phyloP scores from a whole-genome alignment of 2,329 filamentous ascomycete genomes.

The Fusarium lyarnte region DNA sequence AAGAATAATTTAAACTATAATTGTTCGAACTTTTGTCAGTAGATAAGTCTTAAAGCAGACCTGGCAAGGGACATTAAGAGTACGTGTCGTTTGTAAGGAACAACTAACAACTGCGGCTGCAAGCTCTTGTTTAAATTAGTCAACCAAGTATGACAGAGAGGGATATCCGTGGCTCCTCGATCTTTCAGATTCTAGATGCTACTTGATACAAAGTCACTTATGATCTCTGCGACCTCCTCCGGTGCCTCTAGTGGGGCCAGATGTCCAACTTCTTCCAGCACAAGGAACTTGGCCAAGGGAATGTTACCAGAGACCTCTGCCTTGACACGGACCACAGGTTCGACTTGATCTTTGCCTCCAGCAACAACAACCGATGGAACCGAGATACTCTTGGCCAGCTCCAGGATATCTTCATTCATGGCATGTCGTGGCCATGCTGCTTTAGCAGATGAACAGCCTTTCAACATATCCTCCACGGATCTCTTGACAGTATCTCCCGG shows the following conservation, averaged over 20 bases:
- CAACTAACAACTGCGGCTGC: too few relatives aligned
- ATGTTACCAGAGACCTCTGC: background rate
- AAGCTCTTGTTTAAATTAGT: too few relatives aligned
- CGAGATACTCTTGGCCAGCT: background rate
- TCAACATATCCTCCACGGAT: background rate
- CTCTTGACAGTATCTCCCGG: background rate
- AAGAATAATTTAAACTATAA: too few relatives aligned
- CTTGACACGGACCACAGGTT: background rate
- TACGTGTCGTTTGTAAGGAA: too few relatives aligned
- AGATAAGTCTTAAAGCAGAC: too few relatives aligned
- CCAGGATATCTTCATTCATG: background rate
- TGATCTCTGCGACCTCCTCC: accelerated
- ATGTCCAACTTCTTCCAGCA: background rate
- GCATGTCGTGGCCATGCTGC: background rate
- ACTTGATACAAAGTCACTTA: accelerated
- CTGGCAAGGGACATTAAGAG: too few relatives aligned
- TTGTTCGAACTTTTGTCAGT: too few relatives aligned
- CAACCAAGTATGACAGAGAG: too few relatives aligned
- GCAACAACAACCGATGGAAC: background rate
- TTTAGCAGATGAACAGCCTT: background rate
- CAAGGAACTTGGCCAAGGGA: accelerated
- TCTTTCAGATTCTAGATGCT: accelerated
- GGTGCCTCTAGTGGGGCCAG: background rate
- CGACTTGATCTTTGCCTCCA: background rate
- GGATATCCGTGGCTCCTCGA: accelerated